These are phyloP conservation scores for Gamarada debralockiae DNA, from an alignment of 495 filamentous ascomycete species.

Conservation along the genomic window DNA sequence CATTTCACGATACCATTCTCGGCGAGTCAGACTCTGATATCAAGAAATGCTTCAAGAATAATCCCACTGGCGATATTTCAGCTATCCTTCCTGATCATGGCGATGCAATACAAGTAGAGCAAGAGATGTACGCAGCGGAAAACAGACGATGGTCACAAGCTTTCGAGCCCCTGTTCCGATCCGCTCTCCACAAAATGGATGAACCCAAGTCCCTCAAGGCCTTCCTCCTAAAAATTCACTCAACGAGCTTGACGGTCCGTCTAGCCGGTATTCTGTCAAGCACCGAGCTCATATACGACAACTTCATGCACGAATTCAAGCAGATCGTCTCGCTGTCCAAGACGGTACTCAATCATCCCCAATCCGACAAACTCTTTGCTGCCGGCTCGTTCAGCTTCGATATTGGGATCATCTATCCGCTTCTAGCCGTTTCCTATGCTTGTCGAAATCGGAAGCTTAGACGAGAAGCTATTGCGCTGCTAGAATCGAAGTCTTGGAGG, in stretches of 20 bases:
- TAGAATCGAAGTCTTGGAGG: background rate
- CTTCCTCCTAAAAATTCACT: conserved; percentile 7
- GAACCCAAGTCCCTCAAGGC: background rate
- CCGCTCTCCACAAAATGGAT: background rate
- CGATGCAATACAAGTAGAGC: conserved; percentile 10
- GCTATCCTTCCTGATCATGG: background rate
- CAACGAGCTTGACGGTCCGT: background rate
- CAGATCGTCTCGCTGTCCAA: conserved; percentile 1
- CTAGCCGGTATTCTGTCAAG: conserved; percentile 4
- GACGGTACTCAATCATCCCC: background rate
- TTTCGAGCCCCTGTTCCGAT: background rate
- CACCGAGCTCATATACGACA: conserved; percentile 9
- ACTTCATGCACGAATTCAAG: background rate
- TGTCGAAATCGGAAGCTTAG: conserved; percentile 40
- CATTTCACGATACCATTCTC: no score
- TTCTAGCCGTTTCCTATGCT: conserved; percentile 30
- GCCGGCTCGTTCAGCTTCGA: conserved; percentile 13
- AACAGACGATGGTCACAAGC: conserved; percentile 9
- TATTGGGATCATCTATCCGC: conserved; percentile 30
- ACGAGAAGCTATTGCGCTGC: conserved; percentile 15
- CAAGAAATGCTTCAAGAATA: no score
- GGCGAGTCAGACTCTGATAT: no score
- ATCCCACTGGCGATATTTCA: no score
- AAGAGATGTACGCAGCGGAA: conserved; percentile 6
- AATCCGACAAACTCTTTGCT: background rate